Conservation (phyloP, 2,329 filamentous ascomycete species). For the Neoscytalidium dimidiatum region DNA sequence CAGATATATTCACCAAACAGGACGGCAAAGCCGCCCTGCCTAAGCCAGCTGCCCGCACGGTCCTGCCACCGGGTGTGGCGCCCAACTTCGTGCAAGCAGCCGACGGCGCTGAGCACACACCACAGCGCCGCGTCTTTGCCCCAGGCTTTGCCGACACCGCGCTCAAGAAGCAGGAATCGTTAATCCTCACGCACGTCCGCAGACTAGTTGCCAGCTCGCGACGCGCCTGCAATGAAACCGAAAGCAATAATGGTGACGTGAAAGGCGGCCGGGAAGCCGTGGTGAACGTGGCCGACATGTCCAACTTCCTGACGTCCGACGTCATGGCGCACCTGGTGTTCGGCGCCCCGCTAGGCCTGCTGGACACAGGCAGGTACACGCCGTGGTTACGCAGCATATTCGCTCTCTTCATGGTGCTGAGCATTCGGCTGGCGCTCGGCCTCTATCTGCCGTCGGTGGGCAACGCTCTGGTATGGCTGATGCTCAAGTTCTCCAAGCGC, state of each 20-base stretch:
- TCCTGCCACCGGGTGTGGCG: constrained; percentile 31
- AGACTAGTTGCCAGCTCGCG: constrained; percentile 39
- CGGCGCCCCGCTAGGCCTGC: constrained; percentile 32
- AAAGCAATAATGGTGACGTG: too few species aligned
- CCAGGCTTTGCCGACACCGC: constrained; percentile 35
- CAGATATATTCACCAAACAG: constrained; percentile 32
- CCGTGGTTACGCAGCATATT: constrained; percentile 36
- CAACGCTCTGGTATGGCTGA: too few species aligned
- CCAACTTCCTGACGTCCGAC: constrained; percentile 28
- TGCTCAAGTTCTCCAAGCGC: too few species aligned
- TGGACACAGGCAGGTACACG: constrained; percentile 28
- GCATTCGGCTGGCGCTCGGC: neutral
- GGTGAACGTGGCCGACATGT: constrained; percentile 34
- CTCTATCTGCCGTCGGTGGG: neutral
- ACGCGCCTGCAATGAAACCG: constrained; percentile 1
- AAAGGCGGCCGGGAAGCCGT: constrained; percentile 27
- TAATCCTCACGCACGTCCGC: constrained; percentile 34
- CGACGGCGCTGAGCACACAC: constrained; percentile 44
- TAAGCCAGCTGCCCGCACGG: constrained; percentile 11
- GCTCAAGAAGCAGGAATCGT: constrained; percentile 30
- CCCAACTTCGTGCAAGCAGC: constrained; percentile 39
- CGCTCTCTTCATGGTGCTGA: constrained; percentile 22
- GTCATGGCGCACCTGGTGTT: constrained; percentile 33
- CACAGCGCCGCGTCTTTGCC: constrained; percentile 39
- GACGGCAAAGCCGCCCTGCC: constrained; percentile 9